A percentile compares a stretch with the other conserved stretches of the same genome.
Conservation (phyloP, 2,329 filamentous ascomycete species). For the Exophiala phaeomuriformis region DNA sequence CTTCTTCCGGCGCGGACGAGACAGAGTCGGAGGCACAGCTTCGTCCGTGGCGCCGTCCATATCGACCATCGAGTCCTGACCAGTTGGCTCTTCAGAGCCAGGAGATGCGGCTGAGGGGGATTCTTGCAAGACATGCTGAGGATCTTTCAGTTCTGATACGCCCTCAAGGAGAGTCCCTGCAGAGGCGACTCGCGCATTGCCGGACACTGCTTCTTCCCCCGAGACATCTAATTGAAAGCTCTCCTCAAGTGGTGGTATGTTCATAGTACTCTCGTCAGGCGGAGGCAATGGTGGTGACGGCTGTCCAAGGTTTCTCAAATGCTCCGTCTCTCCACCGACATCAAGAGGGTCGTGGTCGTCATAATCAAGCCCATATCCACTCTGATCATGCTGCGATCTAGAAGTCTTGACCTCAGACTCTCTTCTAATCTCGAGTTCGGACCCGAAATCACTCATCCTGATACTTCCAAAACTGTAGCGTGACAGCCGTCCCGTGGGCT, state of each 20-base stretch:
- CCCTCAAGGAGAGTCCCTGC: neutral
- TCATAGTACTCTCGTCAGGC: conserved; percentile 27
- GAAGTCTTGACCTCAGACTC: conserved; percentile 9
- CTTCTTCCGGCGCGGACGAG: conserved; percentile 26
- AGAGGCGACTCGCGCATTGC: conserved; percentile 29
- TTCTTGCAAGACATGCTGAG: neutral
- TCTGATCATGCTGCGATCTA: conserved; percentile 38
- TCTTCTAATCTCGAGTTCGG: conserved; percentile 33
- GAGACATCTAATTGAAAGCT: conserved; percentile 22
- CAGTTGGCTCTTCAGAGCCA: neutral
- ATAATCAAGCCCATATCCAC: conserved; percentile 35
- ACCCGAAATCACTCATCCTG: conserved; percentile 46
- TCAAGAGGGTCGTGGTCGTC: conserved; percentile 35
- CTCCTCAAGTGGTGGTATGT: conserved; percentile 33
- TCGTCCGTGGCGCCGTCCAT: conserved; percentile 10
- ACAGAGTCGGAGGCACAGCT: conserved; percentile 15
- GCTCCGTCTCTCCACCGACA: conserved; percentile 27
- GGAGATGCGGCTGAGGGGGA: neutral
- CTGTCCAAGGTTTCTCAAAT: conserved; percentile 11
- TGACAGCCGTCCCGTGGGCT: conserved; percentile 35
- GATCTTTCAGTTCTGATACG: neutral
- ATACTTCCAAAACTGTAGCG: conserved; percentile 39
- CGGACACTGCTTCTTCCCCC: conserved; percentile 29
- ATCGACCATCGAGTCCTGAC: conserved; percentile 6
- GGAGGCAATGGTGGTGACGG: conserved; percentile 9